Evolutionary conservation across 148 eudicot species (phyloP), one percentile per base, ranked within the genome.

Genomic region (Nepenthes gracilis): DNA sequence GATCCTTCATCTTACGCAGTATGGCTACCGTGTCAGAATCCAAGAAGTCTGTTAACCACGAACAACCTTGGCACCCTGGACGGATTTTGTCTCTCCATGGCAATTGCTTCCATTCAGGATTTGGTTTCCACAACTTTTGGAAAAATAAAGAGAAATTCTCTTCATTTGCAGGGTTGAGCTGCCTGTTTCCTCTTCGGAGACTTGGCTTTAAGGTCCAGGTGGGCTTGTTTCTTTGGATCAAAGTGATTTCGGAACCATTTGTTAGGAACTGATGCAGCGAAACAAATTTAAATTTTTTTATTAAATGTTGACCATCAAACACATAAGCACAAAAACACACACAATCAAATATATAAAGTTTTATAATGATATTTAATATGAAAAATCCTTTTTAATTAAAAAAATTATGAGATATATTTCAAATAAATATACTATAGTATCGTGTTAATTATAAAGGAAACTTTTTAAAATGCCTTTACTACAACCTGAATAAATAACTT

Each of bases 211-310:
- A 67, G 60, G 52, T 83, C 93, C 37, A 58, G 43, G 53, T 64
- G 65, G 52, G 85, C 77, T 67, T 91, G 90, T 65, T 91, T 91
- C 85, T 87, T 87, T 80, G 87, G 73, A 36, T 91, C 90, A 59
- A 73, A 92, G 67, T 85, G 87, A 80, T 70, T 85, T 76, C 80
- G 61, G 56, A 90, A 91, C 62, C 23, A 23, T 23, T 23, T 23
- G 23, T 23, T 0, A n/a, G 23, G 23, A 23, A 23, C 23, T 23
- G 0, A 0, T 23, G 23, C 23, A 23, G 23, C 23, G 23, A 23
- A 23, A 23, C 0, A 23, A 23, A 23, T 0, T 23, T 23, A 0
- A 23, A 23, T 23, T 23, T 23, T 23, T 23, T 23, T 23, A 23
- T 23, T 23, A 23, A 23, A 23, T 23, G 0, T 23, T 23, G 0